Conservation (phyloP, 2,329 filamentous ascomycete genomes). For the Hypoxylon sp. region DNA sequence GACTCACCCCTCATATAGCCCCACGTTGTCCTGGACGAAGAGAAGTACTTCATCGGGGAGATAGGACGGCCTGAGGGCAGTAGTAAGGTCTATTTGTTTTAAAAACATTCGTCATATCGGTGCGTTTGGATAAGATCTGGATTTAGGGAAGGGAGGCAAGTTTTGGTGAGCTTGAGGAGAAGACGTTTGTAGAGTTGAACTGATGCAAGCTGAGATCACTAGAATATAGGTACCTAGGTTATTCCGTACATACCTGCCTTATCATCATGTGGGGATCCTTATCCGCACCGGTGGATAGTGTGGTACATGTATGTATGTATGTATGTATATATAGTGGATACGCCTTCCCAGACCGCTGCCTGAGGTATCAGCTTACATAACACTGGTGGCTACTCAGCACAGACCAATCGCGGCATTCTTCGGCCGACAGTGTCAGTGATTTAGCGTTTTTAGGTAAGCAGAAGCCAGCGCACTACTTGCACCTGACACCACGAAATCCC, state of each 20-base stretch:
- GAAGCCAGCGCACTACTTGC: not conserved
- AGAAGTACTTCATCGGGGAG: constrained; percentile 93
- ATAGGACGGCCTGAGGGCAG: constrained; percentile 91
- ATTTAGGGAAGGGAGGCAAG: not conserved
- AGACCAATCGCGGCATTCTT: not conserved
- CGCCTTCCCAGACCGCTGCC: not conserved
- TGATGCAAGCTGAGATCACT: constrained; percentile 34
- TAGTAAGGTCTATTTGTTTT: constrained; percentile 94
- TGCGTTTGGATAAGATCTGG: constrained; percentile 17
- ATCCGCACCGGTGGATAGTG: no score
- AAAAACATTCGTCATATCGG: constrained; percentile 89
- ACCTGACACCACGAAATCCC: constrained; percentile 31
- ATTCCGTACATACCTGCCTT: no score
- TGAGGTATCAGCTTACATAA: not conserved
- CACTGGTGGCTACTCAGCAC: not conserved
- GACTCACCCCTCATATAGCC: constrained; percentile 93
- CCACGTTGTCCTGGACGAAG: constrained; percentile 97
- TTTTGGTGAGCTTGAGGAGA: constrained; percentile 4
- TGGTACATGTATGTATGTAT: not conserved
- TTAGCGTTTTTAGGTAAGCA: not conserved
- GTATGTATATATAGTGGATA: not conserved
- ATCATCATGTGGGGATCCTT: no score
- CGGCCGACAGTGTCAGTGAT: not conserved
- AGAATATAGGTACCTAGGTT: not conserved
- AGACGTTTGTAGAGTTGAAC: constrained; percentile 12